Base-by-base conservation (phyloP, 192 early-diverging fungal species). In the Podila minutissima region DNA sequence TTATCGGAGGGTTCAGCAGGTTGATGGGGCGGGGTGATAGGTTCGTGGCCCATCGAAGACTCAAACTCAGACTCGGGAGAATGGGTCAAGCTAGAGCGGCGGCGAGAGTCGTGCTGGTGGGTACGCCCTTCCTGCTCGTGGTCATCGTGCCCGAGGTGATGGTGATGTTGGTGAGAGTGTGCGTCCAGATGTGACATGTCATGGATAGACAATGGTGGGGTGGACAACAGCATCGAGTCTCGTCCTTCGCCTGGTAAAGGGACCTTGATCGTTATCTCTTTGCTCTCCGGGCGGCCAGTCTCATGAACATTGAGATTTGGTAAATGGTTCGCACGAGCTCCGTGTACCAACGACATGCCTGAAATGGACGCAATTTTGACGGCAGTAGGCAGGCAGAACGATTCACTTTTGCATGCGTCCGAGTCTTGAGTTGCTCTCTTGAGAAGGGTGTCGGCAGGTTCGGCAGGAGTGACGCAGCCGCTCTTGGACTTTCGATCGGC, bases 1-100 rank as follows among this genome's bases (percentile, higher is more conserved):
- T 66, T 41, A 22, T 62, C 38, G 32, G 26, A 8, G 53, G 26
- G 49, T 1, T 72, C 77, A 31, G 32, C 24, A 19, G 71, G 77
- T 10, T 81, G 70, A 55, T 81, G 77, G 28, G 77, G 77, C n/a
- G 77, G 77, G 2, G 77, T 81, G 48, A 81, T 29, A 2, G 77
- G 77, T 29, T 72, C 77, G 26, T 81, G 77, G 9, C 62, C 64
- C 20, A 62, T 41, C 22, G 64, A 62, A 1, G 75, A 79, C 29
- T 67, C 69, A 26, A 55, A 55, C 22, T 55, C 53, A 0, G 53
- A 55, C 22, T 17, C 53, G 17, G 53, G 53, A n/a, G 53, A 55
- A n/a, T n/a, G 20, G 20, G 53, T 55, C 22, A 55, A 10, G 53
- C 53, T 26, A 22, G 53, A 24, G 53, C 19, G 53, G 3, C 53